Evolutionary conservation across 2,329 filamentous ascomycete species (phyloP).

Genomic region (Myriosclerotinia curreyana): DNA sequence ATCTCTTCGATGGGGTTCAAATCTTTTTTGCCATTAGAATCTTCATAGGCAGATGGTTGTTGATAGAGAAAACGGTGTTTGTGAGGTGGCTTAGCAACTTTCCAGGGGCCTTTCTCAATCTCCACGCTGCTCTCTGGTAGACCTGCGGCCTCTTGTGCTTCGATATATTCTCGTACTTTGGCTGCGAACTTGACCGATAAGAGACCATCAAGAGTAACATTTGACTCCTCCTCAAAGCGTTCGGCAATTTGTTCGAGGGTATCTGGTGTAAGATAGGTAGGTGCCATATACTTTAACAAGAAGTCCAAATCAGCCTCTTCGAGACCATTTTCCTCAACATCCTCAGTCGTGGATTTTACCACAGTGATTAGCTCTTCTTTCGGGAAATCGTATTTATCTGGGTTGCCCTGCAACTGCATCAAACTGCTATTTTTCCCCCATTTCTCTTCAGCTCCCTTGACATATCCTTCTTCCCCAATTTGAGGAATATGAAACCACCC

Average conservation of each 20-base stretch:
- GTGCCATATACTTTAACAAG: constrained; percentile 83
- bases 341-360: constrained; percentile 32
- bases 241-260: constrained; percentile 78
- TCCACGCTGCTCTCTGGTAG: constrained; percentile 49
- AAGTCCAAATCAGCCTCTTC: constrained; percentile 83
- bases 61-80: constrained; percentile 92
- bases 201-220: constrained; percentile 76
- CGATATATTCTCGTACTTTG: constrained; percentile 68
- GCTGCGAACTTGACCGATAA: constrained; percentile 74
- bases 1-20: constrained; percentile 70
- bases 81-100: constrained; percentile 81
- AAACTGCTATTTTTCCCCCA: constrained; percentile 86
- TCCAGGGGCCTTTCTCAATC: constrained; percentile 63
- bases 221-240: constrained; percentile 78
- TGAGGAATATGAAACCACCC: constrained; percentile 99
- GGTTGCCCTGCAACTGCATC: constrained; percentile 88
- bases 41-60: constrained; percentile 48
- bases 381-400: constrained; percentile 83
- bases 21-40: constrained; percentile 39
- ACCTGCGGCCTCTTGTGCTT: constrained; percentile 55
- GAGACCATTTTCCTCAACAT: constrained; percentile 54
- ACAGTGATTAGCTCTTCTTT: constrained; percentile 55
- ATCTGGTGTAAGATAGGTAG: constrained; percentile 88
- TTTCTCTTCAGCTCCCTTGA: constrained; percentile 83
- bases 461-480: constrained; percentile 85